A percentile compares a stretch with the other conserved stretches of the same genome.
Evolutionary conservation across 352 stramenopile species (phyloP).

Genomic region (Pythium pectinolyticum): DNA sequence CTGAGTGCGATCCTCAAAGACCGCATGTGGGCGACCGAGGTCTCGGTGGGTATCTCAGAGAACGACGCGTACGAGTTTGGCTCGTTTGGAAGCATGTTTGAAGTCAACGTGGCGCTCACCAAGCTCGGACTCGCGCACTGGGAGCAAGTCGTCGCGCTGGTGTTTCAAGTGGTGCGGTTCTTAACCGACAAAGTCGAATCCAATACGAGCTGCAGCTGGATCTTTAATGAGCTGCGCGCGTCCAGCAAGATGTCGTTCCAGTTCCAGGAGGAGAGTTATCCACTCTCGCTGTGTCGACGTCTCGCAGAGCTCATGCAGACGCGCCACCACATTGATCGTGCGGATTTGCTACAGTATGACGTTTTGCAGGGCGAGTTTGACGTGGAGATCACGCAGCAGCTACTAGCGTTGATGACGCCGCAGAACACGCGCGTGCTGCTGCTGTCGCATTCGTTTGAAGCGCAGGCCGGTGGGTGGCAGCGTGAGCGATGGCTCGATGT

Average conservation of each 20-base stretch:
- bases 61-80: conserved; percentile 45
- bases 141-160: conserved; percentile 30
- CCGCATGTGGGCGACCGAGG: conserved; percentile 35
- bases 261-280: conserved; percentile 33
- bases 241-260: conserved; percentile 35
- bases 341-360: conserved; percentile 62
- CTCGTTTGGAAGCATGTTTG: conserved; percentile 41
- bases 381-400: conserved; percentile 9
- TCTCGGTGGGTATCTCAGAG: conserved; percentile 39
- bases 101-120: conserved; percentile 42
- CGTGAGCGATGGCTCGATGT: conserved; percentile 63
- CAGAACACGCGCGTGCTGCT: conserved; percentile 62
- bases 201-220: conserved; percentile 28
- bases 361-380: conserved; percentile 54
- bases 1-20: conserved; percentile 33
- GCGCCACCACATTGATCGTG: conserved; percentile 36
- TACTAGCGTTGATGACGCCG: conserved; percentile 49
- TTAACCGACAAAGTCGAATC: neutral
- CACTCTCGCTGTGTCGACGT: conserved; percentile 39
- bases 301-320: conserved; percentile 63
- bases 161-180: conserved; percentile 34
- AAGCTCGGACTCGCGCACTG: conserved; percentile 31
- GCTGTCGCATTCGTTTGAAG: conserved; percentile 48
- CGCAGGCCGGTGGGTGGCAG: conserved; percentile 7
- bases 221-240: conserved; percentile 41